Evolutionary conservation across 805 yeast genomes (phyloP).

Genomic region (Saccharomycodes ludwigii): DNA sequence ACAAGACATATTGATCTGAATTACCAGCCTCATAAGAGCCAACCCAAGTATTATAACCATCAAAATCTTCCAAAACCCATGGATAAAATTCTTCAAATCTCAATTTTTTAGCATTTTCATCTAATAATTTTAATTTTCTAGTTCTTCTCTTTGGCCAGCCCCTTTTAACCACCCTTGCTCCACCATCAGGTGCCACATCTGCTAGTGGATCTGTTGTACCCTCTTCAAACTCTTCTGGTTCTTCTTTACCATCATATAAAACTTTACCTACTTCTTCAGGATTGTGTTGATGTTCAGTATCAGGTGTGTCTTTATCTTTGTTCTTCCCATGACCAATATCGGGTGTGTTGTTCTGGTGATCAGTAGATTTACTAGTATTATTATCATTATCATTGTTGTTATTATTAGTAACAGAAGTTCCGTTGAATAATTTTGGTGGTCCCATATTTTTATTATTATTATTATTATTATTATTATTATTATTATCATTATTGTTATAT

Average conservation of each 20-base stretch:
- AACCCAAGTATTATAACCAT: slow-evolving; percentile 87
- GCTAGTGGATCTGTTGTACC: slow-evolving; percentile 30
- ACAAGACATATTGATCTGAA: slow-evolving; percentile 72
- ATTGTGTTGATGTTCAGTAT: slow-evolving; percentile 19
- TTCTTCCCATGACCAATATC: slow-evolving; percentile 1
- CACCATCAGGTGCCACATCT: slow-evolving; percentile 88
- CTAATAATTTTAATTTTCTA: slow-evolving; percentile 67
- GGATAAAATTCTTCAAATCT: slow-evolving; percentile 95
- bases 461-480: slow-evolving; percentile 1
- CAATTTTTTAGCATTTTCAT: slow-evolving; percentile 70
- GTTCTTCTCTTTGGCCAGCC: slow-evolving; percentile 66
- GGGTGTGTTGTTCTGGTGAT: too few relatives aligned
- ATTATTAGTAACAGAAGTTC: background rate
- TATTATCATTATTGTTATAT: slow-evolving; percentile 4
- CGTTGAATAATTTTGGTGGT: slow-evolving; percentile 4
- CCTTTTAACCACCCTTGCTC: slow-evolving; percentile 48
- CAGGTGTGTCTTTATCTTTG: slow-evolving; percentile 10
- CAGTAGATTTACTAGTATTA: background rate
- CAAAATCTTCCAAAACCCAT: slow-evolving; percentile 97
- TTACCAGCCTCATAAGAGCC: slow-evolving; percentile 89
- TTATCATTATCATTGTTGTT: slow-evolving; percentile 1
- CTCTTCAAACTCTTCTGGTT: slow-evolving; percentile 28
- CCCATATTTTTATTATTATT: slow-evolving; percentile 5
- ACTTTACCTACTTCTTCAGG: slow-evolving; percentile 30
- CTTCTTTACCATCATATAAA: slow-evolving; percentile 27